Conservation (phyloP, 2,329 filamentous ascomycete genomes). For the Aspergillus japonicus region DNA sequence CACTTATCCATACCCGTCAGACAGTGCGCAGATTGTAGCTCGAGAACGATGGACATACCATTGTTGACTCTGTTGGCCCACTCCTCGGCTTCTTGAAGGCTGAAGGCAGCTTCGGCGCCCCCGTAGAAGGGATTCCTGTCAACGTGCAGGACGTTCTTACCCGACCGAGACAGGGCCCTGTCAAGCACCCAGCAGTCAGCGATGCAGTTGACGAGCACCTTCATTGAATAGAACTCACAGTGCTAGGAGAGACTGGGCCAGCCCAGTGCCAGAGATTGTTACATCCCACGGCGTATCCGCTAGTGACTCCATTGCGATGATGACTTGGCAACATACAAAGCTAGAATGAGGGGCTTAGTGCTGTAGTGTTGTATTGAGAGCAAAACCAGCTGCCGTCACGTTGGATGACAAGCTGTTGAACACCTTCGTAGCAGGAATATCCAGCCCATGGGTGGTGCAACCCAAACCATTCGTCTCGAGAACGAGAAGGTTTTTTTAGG, state of each 20-base stretch:
- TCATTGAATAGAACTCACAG: constrained; percentile 54
- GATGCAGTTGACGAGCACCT: neutral
- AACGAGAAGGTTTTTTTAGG: constrained; percentile 10
- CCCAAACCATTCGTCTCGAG: constrained; percentile 12
- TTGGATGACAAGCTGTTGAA: constrained; percentile 18
- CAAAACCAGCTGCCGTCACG: constrained; percentile 24
- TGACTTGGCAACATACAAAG: constrained; percentile 16
- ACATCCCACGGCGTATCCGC: constrained; percentile 75
- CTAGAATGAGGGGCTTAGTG: constrained; percentile 20
- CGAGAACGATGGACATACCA: constrained; percentile 29
- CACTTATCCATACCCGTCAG: constrained; percentile 27
- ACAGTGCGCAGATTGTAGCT: constrained; percentile 3
- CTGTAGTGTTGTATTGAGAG: constrained; percentile 14
- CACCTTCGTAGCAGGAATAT: constrained; percentile 12
- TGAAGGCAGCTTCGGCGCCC: constrained; percentile 79
- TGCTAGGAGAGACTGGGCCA: constrained; percentile 76
- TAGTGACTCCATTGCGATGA: constrained; percentile 65
- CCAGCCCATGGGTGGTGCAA: constrained; percentile 22
- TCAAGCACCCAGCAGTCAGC: constrained; percentile 21
- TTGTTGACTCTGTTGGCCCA: constrained; percentile 60
- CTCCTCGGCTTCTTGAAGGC: constrained; percentile 72
- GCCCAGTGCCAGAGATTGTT: constrained; percentile 73
- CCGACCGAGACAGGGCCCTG: constrained; percentile 89
- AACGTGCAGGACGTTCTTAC: constrained; percentile 86
- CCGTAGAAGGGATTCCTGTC: constrained; percentile 89